Percentiles rank a stretch among this genome's conserved stretches.
phyloP scores from a whole-genome alignment of 441 rosid genomes.

The Syzygium syzygioides region DNA sequence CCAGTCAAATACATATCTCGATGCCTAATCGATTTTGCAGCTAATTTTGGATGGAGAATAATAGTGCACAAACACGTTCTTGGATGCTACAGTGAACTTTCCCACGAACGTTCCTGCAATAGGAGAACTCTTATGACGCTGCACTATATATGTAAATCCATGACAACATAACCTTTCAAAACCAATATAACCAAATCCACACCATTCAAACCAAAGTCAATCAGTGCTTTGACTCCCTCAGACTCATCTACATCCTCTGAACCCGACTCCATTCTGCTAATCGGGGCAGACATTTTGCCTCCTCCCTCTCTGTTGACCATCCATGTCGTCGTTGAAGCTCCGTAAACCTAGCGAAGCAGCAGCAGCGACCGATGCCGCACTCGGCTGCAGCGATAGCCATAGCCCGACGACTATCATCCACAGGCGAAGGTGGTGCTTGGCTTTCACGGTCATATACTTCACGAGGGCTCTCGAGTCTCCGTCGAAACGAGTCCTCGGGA shows the following conservation, averaged over 20 bases:
- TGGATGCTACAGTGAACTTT: neutral
- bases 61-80: fast-evolving
- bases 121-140: no score
- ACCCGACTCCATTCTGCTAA: neutral
- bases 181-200: neutral
- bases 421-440: conserved; percentile 25
- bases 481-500: conserved; percentile 11
- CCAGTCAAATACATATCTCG: neutral
- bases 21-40: neutral
- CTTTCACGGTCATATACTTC: conserved; percentile 22
- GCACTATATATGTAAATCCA: neutral
- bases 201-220: neutral
- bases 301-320: neutral
- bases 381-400: neutral
- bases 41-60: neutral
- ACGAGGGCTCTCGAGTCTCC: conserved; percentile 29
- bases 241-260: neutral
- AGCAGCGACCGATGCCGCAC: neutral
- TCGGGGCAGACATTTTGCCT: neutral
- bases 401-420: neutral
- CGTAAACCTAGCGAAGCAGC: neutral
- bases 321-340: neutral
- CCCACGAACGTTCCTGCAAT: neutral
- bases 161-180: neutral
- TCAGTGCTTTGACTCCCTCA: neutral